Base-by-base conservation (phyloP, 495 filamentous ascomycete genomes). In the Aspergillus funiculosus region DNA sequence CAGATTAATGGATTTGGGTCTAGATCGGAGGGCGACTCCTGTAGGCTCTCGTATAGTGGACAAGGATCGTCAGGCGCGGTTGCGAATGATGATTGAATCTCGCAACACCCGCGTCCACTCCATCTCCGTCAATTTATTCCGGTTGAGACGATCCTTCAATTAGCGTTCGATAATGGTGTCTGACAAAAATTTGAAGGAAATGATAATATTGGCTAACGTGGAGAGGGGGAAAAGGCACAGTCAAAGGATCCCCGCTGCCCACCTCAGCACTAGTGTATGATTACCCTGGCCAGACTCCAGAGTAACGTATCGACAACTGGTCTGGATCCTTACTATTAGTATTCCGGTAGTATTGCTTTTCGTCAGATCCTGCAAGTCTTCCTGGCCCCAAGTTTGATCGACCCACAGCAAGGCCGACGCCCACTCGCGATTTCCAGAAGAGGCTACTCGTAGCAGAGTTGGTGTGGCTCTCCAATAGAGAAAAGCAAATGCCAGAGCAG, bases 191-290 rank as follows among this genome's bases (percentile, higher is more conserved):
- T n/a, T n/a, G n/a, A n/a, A n/a, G n/a, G n/a, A n/a, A n/a, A n/a
- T n/a, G n/a, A n/a, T n/a, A n/a, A n/a, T n/a, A n/a, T n/a, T n/a
- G n/a, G n/a, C n/a, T n/a, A n/a, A n/a, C n/a, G n/a, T n/a, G n/a
- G n/a, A n/a, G n/a, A n/a, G n/a, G n/a, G n/a, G n/a, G n/a, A n/a
- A n/a, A n/a, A n/a, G n/a, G n/a, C n/a, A n/a, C n/a, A n/a, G n/a
- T n/a, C n/a, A n/a, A n/a, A n/a, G n/a, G n/a, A n/a, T n/a, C n/a
- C n/a, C n/a, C n/a, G n/a, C n/a, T n/a, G n/a, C n/a, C n/a, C n/a
- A n/a, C n/a, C 28, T 43, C 40, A 43, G 26, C 40, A 43, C 39
- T 29, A 17, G 10, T 29, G 39, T 10, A 31, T 27, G 19, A 22
- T 11, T 11, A 24, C 14, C 6, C 40, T 24, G 9, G 27, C 26